These are phyloP conservation scores for Cytospora piceicola DNA, from an alignment of 2,329 filamentous ascomycete species.

Conservation along the genomic window DNA sequence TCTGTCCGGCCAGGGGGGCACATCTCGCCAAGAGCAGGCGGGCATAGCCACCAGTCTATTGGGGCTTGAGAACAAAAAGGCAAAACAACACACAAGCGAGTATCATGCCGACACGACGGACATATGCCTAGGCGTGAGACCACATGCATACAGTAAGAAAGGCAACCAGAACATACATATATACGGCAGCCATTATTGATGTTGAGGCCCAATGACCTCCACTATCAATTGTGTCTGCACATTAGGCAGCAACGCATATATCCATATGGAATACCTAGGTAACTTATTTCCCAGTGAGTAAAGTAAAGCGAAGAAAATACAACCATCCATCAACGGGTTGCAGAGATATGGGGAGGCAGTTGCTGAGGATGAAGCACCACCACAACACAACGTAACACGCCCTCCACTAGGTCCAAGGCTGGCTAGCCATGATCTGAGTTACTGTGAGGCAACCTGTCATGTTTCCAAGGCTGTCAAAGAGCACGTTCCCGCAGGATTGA, in stretches of 20 bases:
- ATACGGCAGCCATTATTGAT: not conserved
- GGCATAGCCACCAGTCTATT: not conserved
- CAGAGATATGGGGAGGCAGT: not conserved
- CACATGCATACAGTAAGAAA: not conserved
- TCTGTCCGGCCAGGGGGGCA: not conserved
- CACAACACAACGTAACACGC: not conserved
- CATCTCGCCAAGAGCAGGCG: not conserved
- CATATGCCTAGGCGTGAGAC: not conserved
- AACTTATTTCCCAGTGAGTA: not conserved
- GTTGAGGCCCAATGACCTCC: not conserved
- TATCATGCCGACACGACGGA: not conserved
- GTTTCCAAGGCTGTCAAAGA: not conserved
- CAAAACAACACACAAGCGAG: not conserved
- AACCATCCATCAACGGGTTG: not conserved
- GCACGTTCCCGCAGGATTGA: not conserved
- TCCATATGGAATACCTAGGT: not conserved
- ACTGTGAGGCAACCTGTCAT: not conserved
- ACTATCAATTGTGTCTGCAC: not conserved
- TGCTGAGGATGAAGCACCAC: not conserved
- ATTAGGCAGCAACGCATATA: not conserved
- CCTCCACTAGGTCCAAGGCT: not conserved
- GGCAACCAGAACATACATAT: slow-evolving; percentile 2
- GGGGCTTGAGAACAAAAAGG: not conserved
- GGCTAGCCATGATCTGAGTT: not conserved
- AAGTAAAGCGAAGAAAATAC: not conserved